These are phyloP conservation scores for Hypoxylon sp. DNA, from an alignment of 2,329 filamentous ascomycete species.

Conservation along the genomic window DNA sequence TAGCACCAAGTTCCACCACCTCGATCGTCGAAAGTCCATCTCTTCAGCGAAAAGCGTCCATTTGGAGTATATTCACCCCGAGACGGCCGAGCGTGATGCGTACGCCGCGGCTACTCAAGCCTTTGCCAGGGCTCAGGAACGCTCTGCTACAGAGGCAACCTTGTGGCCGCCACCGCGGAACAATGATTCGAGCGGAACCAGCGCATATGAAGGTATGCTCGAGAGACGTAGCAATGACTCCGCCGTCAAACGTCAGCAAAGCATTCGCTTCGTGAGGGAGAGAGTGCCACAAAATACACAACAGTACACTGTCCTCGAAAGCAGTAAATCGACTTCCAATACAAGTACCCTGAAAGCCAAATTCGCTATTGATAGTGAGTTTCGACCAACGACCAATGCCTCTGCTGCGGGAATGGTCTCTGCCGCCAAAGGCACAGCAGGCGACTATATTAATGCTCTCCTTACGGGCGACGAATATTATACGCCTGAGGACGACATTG, in stretches of 20 bases:
- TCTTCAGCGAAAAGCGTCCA: constrained; percentile 63
- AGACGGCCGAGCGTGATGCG: constrained; percentile 70
- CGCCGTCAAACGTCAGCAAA: constrained; percentile 63
- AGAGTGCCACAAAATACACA: constrained; percentile 21
- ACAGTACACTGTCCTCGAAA: constrained; percentile 15
- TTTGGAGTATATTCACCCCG: constrained; percentile 65
- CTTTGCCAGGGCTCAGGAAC: constrained; percentile 67
- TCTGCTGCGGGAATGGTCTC: constrained; percentile 50
- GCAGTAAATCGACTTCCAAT: constrained; percentile 14
- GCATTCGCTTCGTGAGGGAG: constrained; percentile 66
- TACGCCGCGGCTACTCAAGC: constrained; percentile 74
- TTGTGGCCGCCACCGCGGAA: constrained; percentile 55
- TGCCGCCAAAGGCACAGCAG: constrained; percentile 52
- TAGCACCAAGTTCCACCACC: constrained; percentile 62
- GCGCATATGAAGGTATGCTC: constrained; percentile 34
- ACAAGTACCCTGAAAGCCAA: constrained; percentile 16
- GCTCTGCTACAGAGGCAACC: constrained; percentile 55
- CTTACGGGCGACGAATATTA: constrained; percentile 61
- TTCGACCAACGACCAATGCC: constrained; percentile 36
- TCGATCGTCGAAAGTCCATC: constrained; percentile 69
- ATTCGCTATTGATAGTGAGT: constrained; percentile 13
- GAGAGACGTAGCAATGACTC: constrained; percentile 45
- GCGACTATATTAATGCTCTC: constrained; percentile 57
- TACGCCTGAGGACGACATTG: constrained; percentile 64
- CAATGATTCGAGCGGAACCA: constrained; percentile 30